phyloP scores from a whole-genome alignment of 1,139 yeast genomes.

The Yarrowia galli region DNA sequence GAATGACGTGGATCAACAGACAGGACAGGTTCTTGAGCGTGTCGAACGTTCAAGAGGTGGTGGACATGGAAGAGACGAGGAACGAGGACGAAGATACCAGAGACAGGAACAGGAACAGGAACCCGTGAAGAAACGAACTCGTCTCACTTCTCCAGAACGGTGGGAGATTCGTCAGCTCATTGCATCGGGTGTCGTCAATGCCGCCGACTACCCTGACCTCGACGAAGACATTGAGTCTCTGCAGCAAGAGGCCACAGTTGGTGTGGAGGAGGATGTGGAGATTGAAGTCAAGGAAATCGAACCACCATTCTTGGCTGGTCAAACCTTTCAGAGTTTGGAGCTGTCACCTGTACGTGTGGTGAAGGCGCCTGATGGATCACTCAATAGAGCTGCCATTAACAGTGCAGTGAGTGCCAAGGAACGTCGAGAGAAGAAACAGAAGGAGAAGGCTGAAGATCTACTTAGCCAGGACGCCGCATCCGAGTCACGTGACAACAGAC shows the following conservation, averaged over 20 bases:
- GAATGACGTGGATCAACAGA: slow-evolving; percentile 75
- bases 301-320: slow-evolving; percentile 77
- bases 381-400: slow-evolving; percentile 74
- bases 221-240: slow-evolving; percentile 57
- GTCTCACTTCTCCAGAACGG: slow-evolving; percentile 82
- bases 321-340: slow-evolving; percentile 55
- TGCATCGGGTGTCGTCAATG: slow-evolving; percentile 76
- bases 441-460: slow-evolving; percentile 55
- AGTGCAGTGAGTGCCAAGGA: slow-evolving; percentile 77
- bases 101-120: slow-evolving; percentile 28
- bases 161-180: slow-evolving; percentile 89
- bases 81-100: slow-evolving; percentile 29
- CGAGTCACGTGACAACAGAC: slow-evolving; percentile 44
- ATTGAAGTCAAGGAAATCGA: slow-evolving; percentile 73
- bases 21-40: slow-evolving; percentile 59
- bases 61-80: slow-evolving; percentile 9
- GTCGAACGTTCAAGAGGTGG: slow-evolving; percentile 26
- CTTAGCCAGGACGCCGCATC: slow-evolving; percentile 10
- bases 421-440: slow-evolving; percentile 63
- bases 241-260: slow-evolving; percentile 47
- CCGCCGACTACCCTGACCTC: slow-evolving; percentile 75
- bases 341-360: slow-evolving; percentile 63
- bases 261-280: slow-evolving; percentile 65
- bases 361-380: slow-evolving; percentile 79
- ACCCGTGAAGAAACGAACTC: slow-evolving; percentile 40